These are phyloP conservation scores for Pseudozyma pruni DNA, from an alignment of 1,284 basidiomycete genomes.

Conservation along the genomic window DNA sequence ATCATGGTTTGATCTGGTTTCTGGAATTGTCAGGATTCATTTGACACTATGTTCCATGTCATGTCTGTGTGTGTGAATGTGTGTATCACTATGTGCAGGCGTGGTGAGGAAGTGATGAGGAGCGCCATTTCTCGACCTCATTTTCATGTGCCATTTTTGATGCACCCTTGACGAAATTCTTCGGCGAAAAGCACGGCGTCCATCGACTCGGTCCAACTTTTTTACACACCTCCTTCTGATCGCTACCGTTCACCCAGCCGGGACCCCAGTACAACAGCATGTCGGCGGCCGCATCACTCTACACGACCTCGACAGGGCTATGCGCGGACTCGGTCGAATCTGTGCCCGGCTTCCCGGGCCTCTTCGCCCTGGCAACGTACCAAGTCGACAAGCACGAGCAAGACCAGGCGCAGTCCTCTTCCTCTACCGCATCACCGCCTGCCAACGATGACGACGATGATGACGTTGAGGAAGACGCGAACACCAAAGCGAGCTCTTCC, in stretches of 20 bases:
- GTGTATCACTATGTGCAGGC: no score
- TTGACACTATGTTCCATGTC: no score
- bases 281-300: conserved; percentile 31
- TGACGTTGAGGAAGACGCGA: conserved; percentile 14
- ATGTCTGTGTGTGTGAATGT: no score
- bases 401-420: conserved; percentile 18
- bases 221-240: conserved; percentile 1
- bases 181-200: conserved; percentile 21
- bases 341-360: conserved; percentile 37
- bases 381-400: conserved; percentile 63
- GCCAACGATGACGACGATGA: neutral
- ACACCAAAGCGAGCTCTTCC: conserved; percentile 1
- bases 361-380: conserved; percentile 66
- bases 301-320: conserved; percentile 53
- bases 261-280: neutral
- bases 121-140: no score
- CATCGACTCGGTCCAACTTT: conserved; percentile 1
- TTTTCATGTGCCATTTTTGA: conserved; percentile 1
- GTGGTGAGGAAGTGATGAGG: no score
- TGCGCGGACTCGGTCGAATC: conserved; percentile 65
- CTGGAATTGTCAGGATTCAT: no score
- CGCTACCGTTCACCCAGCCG: no score
- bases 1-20: no score
- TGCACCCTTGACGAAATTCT: neutral
- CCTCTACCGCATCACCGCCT: conserved; percentile 9